Base-by-base conservation (phyloP, 1,284 basidiomycete species). In the Malassezia pachydermatis region DNA sequence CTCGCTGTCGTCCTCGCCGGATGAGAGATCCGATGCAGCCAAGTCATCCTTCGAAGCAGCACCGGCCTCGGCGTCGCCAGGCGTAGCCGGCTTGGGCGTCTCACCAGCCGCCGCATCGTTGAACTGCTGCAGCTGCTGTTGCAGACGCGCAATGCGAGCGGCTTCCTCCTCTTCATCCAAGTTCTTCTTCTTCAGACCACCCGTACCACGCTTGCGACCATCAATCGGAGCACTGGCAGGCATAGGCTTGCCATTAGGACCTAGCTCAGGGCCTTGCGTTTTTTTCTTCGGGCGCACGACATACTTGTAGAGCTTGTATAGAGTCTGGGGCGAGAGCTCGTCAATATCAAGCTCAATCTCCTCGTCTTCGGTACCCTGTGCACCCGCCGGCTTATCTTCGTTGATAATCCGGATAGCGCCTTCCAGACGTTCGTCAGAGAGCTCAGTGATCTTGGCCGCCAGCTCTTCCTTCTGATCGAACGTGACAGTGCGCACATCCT, bases 301-400 rank as follows among this genome's bases (percentile, higher is more conserved):
- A 37, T 67, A 69, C 45, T 61, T 62, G 60, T 71, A 70, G 49
- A 71, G 58, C 57, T 65, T 67, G 59, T 69, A 71, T 48, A 71
- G 62, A 38, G 68, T 71, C 32, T 53, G 47, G 1, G 68, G 62
- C 16, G 59, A 61, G 19, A 71, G 54, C 51, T 67, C 68, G 48
- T 71, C 68, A 48, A 71, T 71, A 48, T 71, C 68, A 13, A 71
- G 59, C 57, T 71, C 68, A 35, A 71, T 71, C 56, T 71, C 68
- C 44, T 71, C 68, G 34, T 71, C 63, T 39, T 52, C 50, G 11
- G 13, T 22, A 45, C 69, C 63, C 36, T 60, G 56, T 42, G 63
- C 50, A 37, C 55, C 62, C 9, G 58, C 54, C 24, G 68, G 67
- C 56, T 71, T 69, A 58, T 71, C 68, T 49, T 71, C 68, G 44